A percentile compares a stretch with the other conserved stretches of the same genome.
phyloP scores from a whole-genome alignment of 148 eudicot species.

The Dianthus caryophyllus region DNA sequence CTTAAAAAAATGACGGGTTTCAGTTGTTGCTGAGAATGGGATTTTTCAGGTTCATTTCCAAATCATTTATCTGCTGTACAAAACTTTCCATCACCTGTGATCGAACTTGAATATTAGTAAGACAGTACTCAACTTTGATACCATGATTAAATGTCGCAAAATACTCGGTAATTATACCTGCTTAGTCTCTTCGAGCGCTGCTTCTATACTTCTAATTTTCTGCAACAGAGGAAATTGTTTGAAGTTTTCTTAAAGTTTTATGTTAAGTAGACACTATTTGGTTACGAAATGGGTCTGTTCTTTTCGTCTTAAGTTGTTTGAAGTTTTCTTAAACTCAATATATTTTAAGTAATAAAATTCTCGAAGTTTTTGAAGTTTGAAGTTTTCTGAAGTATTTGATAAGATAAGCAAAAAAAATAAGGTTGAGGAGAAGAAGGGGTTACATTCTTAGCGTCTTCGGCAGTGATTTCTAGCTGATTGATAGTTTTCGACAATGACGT shows the following conservation, averaged over 20 bases:
- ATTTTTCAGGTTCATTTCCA: constrained; percentile 24
- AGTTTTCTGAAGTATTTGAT: too few species aligned
- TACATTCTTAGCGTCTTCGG: too few species aligned
- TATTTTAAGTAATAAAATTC: too few species aligned
- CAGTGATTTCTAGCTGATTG: constrained; percentile 35
- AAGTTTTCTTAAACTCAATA: background rate
- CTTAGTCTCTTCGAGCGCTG: constrained; percentile 37
- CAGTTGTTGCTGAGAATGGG: background rate
- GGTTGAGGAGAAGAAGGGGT: too few species aligned
- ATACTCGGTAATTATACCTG: constrained; percentile 14
- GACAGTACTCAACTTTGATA: background rate
- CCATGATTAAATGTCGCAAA: background rate
- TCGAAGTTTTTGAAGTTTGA: too few species aligned
- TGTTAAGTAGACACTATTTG: background rate
- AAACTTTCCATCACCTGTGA: constrained; percentile 37
- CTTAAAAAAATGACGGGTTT: background rate
- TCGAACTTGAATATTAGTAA: background rate
- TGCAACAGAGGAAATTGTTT: constrained; percentile 8
- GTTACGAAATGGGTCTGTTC: too few species aligned
- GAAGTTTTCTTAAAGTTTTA: background rate
- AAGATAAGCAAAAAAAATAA: too few species aligned
- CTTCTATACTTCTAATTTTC: constrained; percentile 43
- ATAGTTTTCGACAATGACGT: constrained; percentile 24
- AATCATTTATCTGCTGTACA: constrained; percentile 29
- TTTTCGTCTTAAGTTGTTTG: constrained; percentile 12